Conservation (phyloP, 495 filamentous ascomycete genomes). For the Penicillium bovifimosum region DNA sequence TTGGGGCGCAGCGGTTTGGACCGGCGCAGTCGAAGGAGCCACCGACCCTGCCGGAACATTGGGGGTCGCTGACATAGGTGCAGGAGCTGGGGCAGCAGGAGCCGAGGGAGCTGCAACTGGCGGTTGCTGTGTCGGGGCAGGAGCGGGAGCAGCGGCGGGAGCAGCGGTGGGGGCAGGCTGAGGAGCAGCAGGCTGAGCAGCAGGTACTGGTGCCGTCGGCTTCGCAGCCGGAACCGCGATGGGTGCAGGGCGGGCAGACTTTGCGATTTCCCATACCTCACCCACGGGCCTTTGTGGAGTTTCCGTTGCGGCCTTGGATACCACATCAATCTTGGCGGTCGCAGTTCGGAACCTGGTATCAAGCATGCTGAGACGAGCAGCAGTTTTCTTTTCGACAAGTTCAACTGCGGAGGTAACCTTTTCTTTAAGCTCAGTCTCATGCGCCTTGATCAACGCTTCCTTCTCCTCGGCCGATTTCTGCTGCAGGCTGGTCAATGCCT, state of each 20-base stretch:
- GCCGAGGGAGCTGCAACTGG: background rate
- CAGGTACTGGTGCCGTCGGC: conserved; percentile 17
- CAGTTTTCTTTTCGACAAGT: conserved; percentile 54
- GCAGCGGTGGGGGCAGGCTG: too few relatives aligned
- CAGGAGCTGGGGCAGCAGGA: background rate
- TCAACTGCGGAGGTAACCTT: conserved; percentile 43
- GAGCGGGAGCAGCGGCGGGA: background rate
- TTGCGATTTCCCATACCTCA: conserved; percentile 80
- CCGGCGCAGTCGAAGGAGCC: conserved; percentile 8
- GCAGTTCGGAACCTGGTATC: conserved; percentile 61
- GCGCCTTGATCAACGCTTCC: conserved; percentile 59
- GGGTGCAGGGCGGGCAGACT: conserved; percentile 58
- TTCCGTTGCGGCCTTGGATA: conserved; percentile 73
- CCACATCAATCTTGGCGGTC: conserved; percentile 67
- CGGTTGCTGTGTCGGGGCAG: conserved; percentile 6
- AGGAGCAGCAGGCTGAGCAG: conserved; percentile 1
- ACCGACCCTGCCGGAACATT: background rate
- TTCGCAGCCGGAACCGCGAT: conserved; percentile 31
- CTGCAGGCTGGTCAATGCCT: conserved; percentile 34
- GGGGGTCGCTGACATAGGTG: background rate
- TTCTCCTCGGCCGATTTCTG: conserved; percentile 51
- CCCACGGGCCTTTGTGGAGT: conserved; percentile 73
- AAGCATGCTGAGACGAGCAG: conserved; percentile 71
- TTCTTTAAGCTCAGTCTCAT: conserved; percentile 34
- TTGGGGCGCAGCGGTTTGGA: conserved; percentile 12